Evolutionary conservation across 2,329 filamentous ascomycete genomes (phyloP), one percentile per base, ranked within the genome.

Genomic region (Venturia aucupariae): DNA sequence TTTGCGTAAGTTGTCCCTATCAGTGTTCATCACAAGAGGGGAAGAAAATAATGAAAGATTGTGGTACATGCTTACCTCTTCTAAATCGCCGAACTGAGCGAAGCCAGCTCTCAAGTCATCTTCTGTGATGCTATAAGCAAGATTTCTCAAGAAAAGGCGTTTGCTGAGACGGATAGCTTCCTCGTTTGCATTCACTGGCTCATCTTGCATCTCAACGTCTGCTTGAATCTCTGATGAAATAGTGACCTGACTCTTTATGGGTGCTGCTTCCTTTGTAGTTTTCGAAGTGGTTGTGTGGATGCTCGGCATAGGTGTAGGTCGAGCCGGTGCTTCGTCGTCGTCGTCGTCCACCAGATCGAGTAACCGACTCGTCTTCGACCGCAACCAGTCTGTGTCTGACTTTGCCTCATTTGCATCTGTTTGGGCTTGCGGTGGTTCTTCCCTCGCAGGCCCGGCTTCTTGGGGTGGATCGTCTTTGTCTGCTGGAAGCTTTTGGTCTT

Each of bases 1-100:
- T 77, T 82, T 72, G 89, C 89, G 93, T 97, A 90, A 92, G 93
- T 86, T 97, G 94, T 97, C 94, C 94, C 94, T 97, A 97, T 97
- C 94, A 86, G 89, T 85, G 80, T 90, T 97, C 93, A 97, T 97
- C 94, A 93, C 44, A 39, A 63, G 62, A 55, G 65, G 57, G 67
- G 66, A 67, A 64, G 46, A 63, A 62, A 35, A 62, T 39, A 65
- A 69, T 1, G 35, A 63, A 65, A 69, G 70, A 68, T 67, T 67
- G 68, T 60, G 64, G 65, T 68, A 68, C 19, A 51, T 35, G 78
- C 90, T 82, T 87, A 97, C 94, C 87, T 97, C 93, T 82, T 93
- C 84, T 59, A 97, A 77, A 64, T 82, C 79, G 44, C 92, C 93
- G 74, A 88, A 93, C 32, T 82, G 80, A 57, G 80, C 79, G 72